phyloP scores from a whole-genome alignment of 2,329 filamentous ascomycete species.

The Aspergillus amoenus region DNA sequence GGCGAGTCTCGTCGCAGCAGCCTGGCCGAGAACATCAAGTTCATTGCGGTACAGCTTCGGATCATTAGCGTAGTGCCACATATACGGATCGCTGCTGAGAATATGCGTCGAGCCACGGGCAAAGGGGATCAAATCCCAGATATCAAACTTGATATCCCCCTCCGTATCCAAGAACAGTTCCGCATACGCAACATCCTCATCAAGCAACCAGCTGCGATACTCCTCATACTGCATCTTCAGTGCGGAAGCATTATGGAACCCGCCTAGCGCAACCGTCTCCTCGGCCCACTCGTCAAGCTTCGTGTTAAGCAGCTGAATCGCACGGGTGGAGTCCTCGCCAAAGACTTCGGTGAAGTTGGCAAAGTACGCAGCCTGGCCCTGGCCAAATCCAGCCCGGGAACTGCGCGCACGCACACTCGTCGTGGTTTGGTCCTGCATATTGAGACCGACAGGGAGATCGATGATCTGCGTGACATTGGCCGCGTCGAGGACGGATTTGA shows the following conservation, averaged over 20 bases:
- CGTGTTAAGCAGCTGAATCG: constrained; percentile 21
- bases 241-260: constrained; percentile 27
- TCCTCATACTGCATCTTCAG: constrained; percentile 26
- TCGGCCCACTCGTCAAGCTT: constrained; percentile 28
- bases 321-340: constrained; percentile 19
- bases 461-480: constrained; percentile 21
- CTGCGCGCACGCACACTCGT: constrained; percentile 18
- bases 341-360: constrained; percentile 29
- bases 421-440: constrained; percentile 32
- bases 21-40: constrained; percentile 28
- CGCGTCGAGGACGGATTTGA: constrained; percentile 16
- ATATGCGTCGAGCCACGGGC: constrained; percentile 27
- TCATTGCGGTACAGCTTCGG: constrained; percentile 29
- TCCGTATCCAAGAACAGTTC: constrained; percentile 30
- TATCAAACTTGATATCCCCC: constrained; percentile 24
- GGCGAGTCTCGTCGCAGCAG: constrained; percentile 26
- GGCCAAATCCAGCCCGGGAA: constrained; percentile 15
- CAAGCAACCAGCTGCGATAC: constrained; percentile 28
- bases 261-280: constrained; percentile 25
- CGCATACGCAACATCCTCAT: constrained; percentile 25
- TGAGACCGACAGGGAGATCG: constrained; percentile 30
- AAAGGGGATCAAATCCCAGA: constrained; percentile 32
- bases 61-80: constrained; percentile 22
- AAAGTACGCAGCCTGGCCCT: constrained; percentile 29
- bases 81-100: constrained; percentile 26